Evolutionary conservation across 2,329 filamentous ascomycete genomes (phyloP).

Genomic region (Didymella lethalis): DNA sequence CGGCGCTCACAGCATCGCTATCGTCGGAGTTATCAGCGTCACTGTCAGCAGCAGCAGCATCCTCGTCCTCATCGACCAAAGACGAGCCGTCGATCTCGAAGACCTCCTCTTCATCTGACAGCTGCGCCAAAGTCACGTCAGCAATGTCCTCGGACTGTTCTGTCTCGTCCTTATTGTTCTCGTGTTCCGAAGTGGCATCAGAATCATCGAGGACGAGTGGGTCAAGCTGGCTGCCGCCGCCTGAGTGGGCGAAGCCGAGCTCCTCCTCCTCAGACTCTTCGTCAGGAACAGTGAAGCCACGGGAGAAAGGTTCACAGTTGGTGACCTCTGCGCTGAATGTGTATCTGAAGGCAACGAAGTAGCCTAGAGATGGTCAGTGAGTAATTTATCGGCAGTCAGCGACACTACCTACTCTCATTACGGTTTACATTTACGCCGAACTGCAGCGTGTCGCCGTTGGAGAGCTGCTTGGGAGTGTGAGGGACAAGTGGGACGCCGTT

Average conservation of each 20-base stretch:
- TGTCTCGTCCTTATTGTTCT: slow-evolving; percentile 15
- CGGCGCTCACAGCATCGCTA: slow-evolving; percentile 8
- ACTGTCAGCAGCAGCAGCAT: neutral
- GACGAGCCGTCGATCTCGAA: slow-evolving; percentile 1
- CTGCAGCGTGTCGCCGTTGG: slow-evolving; percentile 46
- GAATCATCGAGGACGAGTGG: slow-evolving; percentile 44
- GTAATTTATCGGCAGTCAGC: neutral
- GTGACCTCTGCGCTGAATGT: slow-evolving; percentile 35
- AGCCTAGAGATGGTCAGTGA: slow-evolving; percentile 34
- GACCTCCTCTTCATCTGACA: neutral
- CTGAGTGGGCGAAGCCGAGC: slow-evolving; percentile 15
- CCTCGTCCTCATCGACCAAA: slow-evolving; percentile 5
- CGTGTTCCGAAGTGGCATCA: slow-evolving; percentile 31
- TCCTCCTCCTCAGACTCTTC: slow-evolving; percentile 43
- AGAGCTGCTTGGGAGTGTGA: slow-evolving; percentile 34
- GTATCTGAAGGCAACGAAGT: slow-evolving; percentile 45
- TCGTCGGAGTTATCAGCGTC: neutral
- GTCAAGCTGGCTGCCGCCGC: slow-evolving; percentile 37
- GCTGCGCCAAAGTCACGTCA: slow-evolving; percentile 6
- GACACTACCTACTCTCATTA: slow-evolving; percentile 39
- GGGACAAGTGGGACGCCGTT: slow-evolving; percentile 52
- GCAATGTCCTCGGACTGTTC: slow-evolving; percentile 7
- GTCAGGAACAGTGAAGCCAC: slow-evolving; percentile 46
- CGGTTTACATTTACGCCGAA: slow-evolving; percentile 50
- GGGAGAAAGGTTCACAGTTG: slow-evolving; percentile 25